A percentile compares a stretch with the other conserved stretches of the same genome.
Evolutionary conservation across 495 filamentous ascomycete genomes (phyloP).

Genomic region (Sporormia fimetaria): DNA sequence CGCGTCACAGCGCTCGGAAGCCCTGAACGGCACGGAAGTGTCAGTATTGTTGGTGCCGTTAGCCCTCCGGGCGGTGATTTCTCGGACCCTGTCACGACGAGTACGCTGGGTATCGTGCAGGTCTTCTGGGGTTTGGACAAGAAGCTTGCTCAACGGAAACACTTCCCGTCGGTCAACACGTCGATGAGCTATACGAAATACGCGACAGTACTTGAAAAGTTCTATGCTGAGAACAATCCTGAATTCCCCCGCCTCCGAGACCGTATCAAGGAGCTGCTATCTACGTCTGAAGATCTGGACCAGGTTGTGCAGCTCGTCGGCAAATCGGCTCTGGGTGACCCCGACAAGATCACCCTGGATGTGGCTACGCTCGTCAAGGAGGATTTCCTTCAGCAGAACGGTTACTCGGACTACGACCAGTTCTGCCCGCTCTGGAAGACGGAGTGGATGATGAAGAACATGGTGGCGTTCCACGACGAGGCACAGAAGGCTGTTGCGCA

Average conservation of each 20-base stretch:
- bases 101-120: slow-evolving; percentile 94
- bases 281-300: slow-evolving; percentile 92
- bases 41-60: slow-evolving; percentile 96
- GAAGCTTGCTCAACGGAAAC: slow-evolving; percentile 96
- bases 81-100: slow-evolving; percentile 92
- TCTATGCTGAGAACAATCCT: slow-evolving; percentile 81
- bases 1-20: slow-evolving; percentile 75
- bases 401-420: slow-evolving; percentile 97
- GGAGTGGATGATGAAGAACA: slow-evolving; percentile 99
- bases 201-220: slow-evolving; percentile 72
- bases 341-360: slow-evolving; percentile 97
- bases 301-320: slow-evolving; percentile 98
- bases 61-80: slow-evolving; percentile 98
- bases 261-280: slow-evolving; percentile 81
- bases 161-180: slow-evolving; percentile 98
- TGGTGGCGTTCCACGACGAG: slow-evolving; percentile 97
- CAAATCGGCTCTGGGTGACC: slow-evolving; percentile 89
- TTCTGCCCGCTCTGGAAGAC: slow-evolving; percentile 99
- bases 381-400: slow-evolving; percentile 98
- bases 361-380: slow-evolving; percentile 89
- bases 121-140: slow-evolving; percentile 99
- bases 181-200: slow-evolving; percentile 96
- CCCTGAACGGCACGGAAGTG: slow-evolving; percentile 75
- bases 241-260: slow-evolving; percentile 91
- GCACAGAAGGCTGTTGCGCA: slow-evolving; percentile 87